Evolutionary conservation across 257 asterid species (phyloP), one percentile per base, ranked within the genome.

Genomic region (Coffea canephora): DNA sequence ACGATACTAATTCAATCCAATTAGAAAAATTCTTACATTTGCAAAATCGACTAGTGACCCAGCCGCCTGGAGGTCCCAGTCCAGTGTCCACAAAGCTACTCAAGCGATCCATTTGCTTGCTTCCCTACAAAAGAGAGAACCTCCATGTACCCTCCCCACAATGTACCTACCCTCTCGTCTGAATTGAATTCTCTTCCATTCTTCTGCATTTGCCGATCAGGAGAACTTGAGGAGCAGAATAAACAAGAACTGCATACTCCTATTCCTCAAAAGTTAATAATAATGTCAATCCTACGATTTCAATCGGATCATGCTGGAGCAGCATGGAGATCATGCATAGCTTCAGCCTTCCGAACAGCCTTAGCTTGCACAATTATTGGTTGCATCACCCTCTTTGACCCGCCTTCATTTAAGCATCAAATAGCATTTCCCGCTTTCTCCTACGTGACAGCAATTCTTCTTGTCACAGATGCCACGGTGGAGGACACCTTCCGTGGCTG

Each of bases 281-380:
- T 18, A 43, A 68, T 70, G 48, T 61, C 45, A 13, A 19, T 45
- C 3, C 1, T 43, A 18, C 31, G 2, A 19, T 3, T 59, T 59
- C 77, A 71, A 19, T 79, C 43, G 13, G 41, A 68, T 16, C 73
- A 67, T 31, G 74, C 80, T 10, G 25, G 61, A 19, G 74, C 50
- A 5, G 73, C 65, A 16, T 76, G 79, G 79, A 61, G 45, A 25
- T 76, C 79, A 7, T 76, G 95, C 85, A 81, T 88, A 5, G 88
- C 82, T 9, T 93, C 98, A 15, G 96, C 98, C 79, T 82, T 91
- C 57, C 88, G 97, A 34, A 93, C 98, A 27, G 91, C 95, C 83
- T 25, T 91, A 46, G 98, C 98, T 10, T 94, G 98, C 93, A 82
- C 88, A 16, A 85, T 93, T 41, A 98, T 94, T 0, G 97, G 97